Conservation (phyloP, 257 asterid genomes). For the Anisodus tanguticus region DNA sequence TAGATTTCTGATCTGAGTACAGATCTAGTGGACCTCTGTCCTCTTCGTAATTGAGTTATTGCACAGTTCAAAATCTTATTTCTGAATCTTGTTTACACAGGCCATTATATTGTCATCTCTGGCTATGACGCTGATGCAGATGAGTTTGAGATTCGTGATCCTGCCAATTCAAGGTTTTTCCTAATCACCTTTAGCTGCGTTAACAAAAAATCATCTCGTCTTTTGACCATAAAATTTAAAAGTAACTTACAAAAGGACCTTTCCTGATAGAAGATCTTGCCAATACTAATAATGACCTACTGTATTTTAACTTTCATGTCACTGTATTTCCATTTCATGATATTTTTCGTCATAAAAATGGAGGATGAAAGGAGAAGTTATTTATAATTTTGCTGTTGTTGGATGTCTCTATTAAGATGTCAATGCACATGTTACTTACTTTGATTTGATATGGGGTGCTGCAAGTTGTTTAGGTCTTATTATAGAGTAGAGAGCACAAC, state of each 20-base stretch:
- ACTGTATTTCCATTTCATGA: not conserved
- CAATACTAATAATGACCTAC: not conserved
- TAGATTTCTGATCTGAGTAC: slow-evolving; percentile 1
- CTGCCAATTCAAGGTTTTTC: slow-evolving; percentile 84
- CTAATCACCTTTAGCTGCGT: not conserved
- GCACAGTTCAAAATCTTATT: not conserved
- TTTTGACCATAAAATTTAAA: not conserved
- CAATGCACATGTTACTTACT: not conserved
- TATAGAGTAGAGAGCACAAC: slow-evolving; percentile 12
- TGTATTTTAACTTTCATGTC: not conserved
- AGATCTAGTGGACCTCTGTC: not conserved
- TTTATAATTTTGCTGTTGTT: not conserved
- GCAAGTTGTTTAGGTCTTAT: not conserved
- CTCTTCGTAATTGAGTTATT: not conserved
- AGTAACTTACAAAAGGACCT: slow-evolving; percentile 14
- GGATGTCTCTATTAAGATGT: not conserved
- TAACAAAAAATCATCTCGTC: not conserved
- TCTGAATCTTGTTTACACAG: slow-evolving; percentile 43
- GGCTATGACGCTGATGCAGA: slow-evolving; percentile 77
- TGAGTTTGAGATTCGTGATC: slow-evolving; percentile 98
- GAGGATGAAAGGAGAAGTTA: not conserved
- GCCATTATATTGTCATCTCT: slow-evolving; percentile 87
- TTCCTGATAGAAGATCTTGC: not conserved
- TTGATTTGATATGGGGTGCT: not conserved
- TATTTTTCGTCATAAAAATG: not conserved